Evolutionary conservation across 2,329 filamentous ascomycete genomes (phyloP).

Genomic region (Huntiella savannae): DNA sequence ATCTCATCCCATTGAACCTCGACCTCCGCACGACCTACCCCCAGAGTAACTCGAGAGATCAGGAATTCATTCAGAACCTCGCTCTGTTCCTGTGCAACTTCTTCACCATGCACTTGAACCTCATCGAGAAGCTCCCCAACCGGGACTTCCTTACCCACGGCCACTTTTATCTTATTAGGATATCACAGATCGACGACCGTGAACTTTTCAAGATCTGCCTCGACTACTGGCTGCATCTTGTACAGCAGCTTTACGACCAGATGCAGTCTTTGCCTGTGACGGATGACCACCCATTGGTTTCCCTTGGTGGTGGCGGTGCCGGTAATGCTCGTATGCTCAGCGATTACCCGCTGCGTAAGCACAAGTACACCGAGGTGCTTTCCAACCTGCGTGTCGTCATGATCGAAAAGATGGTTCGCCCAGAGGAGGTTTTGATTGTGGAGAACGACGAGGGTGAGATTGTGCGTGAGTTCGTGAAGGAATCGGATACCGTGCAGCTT

Average conservation of each 20-base stretch:
- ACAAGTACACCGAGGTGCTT: constrained; percentile 90
- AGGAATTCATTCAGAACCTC: constrained; percentile 94
- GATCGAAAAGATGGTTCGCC: constrained; percentile 99
- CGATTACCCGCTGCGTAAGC: constrained; percentile 86
- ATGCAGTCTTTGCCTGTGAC: constrained; percentile 93
- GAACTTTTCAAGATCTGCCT: constrained; percentile 99
- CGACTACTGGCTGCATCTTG: constrained; percentile 97
- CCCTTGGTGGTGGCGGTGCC: constrained; percentile 59
- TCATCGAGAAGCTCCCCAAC: constrained; percentile 92
- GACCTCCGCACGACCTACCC: constrained; percentile 85
- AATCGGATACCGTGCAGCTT: constrained; percentile 94
- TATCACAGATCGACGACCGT: constrained; percentile 94
- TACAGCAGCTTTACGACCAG: constrained; percentile 95
- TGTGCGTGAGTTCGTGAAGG: constrained; percentile 96
- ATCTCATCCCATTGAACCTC: constrained; percentile 76
- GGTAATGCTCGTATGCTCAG: constrained; percentile 68
- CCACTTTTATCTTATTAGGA: constrained; percentile 94
- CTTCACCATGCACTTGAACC: constrained; percentile 76
- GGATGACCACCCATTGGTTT: constrained; percentile 74
- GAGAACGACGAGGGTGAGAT: constrained; percentile 99
- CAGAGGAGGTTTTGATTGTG: constrained; percentile 95
- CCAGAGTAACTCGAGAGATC: constrained; percentile 77
- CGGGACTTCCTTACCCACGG: constrained; percentile 86
- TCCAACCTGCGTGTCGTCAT: constrained; percentile 91
- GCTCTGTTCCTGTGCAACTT: constrained; percentile 94